These are phyloP conservation scores for Globisporangium ultimum DNA, from an alignment of 352 stramenopile species.

Conservation along the genomic window DNA sequence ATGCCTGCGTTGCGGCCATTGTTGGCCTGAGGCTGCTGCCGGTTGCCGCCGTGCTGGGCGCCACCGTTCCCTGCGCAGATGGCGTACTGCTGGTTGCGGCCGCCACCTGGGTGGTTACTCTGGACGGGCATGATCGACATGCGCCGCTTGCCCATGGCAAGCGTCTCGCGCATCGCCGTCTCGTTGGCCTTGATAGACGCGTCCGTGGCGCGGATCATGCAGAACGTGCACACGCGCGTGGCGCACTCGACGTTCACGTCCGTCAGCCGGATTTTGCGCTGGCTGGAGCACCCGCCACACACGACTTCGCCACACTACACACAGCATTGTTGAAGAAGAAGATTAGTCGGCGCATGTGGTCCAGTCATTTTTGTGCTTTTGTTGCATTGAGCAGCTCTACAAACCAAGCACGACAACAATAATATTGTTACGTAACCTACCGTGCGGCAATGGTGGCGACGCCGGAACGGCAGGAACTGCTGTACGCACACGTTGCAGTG, in stretches of 20 bases:
- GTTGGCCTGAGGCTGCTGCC: not conserved
- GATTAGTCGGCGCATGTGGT: too few species aligned
- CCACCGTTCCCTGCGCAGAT: not conserved
- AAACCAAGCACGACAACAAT: not conserved
- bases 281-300: constrained; percentile 66
- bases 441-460: constrained; percentile 76
- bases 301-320: constrained; percentile 64
- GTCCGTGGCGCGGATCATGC: constrained; percentile 71
- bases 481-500: constrained; percentile 82
- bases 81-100: not conserved
- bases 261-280: constrained; percentile 67
- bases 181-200: constrained; percentile 63
- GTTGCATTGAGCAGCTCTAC: too few species aligned
- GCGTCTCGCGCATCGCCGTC: constrained; percentile 31
- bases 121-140: constrained; percentile 19
- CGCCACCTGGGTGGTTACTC: not conserved
- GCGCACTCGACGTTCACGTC: constrained; percentile 78
- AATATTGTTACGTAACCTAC: constrained; percentile 12
- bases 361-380: too few species aligned
- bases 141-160: constrained; percentile 20
- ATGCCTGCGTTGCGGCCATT: constrained; percentile 1
- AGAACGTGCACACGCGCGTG: constrained; percentile 79
- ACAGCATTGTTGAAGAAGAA: not conserved
- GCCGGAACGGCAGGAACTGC: constrained; percentile 77
- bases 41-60: not conserved